These are phyloP conservation scores for Nematocida homosporus DNA, from an alignment of 371 early-diverging fungal genomes.

Conservation along the genomic window DNA sequence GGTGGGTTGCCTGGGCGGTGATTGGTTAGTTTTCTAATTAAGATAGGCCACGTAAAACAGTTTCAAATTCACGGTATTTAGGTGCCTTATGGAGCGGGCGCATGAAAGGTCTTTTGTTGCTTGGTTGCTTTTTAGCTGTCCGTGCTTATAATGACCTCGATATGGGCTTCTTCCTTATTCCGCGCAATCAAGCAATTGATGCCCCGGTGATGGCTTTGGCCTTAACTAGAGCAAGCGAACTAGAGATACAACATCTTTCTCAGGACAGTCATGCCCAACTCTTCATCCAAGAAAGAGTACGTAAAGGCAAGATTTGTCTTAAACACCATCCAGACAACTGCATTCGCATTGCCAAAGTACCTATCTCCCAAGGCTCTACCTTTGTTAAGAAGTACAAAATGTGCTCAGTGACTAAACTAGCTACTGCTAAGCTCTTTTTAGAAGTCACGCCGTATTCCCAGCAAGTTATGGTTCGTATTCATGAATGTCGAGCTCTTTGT, in stretches of 20 bases:
- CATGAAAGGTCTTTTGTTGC: too few relatives aligned
- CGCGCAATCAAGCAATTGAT: constrained; percentile 37
- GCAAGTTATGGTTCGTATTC: constrained; percentile 17
- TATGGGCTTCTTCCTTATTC: constrained; percentile 40
- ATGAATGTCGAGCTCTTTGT: constrained; percentile 7
- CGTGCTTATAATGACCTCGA: neutral
- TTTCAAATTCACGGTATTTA: too few relatives aligned
- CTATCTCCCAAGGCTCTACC: neutral
- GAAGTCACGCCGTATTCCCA: constrained; percentile 1
- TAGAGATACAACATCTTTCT: neutral
- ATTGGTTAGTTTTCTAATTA: too few relatives aligned
- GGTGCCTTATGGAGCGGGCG: too few relatives aligned
- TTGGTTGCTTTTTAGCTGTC: neutral
- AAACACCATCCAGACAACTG: neutral
- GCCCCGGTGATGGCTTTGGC: neutral
- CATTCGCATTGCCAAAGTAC: neutral
- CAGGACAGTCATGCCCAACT: constrained; percentile 3
- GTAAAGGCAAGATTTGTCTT: constrained; percentile 3
- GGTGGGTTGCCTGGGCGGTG: too few relatives aligned
- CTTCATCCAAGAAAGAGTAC: neutral
- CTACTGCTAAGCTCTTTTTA: constrained; percentile 1
- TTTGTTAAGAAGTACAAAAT: neutral
- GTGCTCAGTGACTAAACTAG: neutral
- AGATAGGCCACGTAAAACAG: too few relatives aligned
- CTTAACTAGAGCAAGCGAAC: neutral